phyloP scores from a whole-genome alignment of 2,329 filamentous ascomycete species.

The Paraphaeosphaeria sporulosa region DNA sequence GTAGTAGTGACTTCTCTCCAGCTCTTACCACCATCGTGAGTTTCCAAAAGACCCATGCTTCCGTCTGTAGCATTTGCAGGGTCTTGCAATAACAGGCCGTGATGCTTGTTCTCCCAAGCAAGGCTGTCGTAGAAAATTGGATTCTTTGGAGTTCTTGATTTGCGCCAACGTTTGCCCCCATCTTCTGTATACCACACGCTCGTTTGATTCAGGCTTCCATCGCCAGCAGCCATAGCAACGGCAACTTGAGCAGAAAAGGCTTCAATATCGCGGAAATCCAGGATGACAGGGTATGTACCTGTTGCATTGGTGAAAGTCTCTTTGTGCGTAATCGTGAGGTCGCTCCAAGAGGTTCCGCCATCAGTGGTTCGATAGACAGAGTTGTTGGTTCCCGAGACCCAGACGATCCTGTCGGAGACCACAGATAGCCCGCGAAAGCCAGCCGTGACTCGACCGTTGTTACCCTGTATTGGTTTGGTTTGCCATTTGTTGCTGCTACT shows the following conservation, averaged over 20 bases:
- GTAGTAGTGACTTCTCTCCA: constrained; percentile 2
- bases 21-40: constrained; percentile 1
- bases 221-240: constrained; percentile 8
- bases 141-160: constrained; percentile 1
- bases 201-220: constrained; percentile 1
- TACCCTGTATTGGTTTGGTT: neutral
- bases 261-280: constrained; percentile 8
- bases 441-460: neutral
- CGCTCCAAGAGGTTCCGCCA: constrained; percentile 2
- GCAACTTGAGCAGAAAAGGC: constrained; percentile 4
- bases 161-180: constrained; percentile 7
- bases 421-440: constrained; percentile 8
- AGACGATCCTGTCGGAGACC: neutral
- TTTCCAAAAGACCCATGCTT: constrained; percentile 2
- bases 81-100: constrained; percentile 4
- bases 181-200: constrained; percentile 7
- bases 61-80: neutral
- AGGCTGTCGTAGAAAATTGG: constrained; percentile 8
- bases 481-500: constrained; percentile 5
- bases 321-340: neutral
- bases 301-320: constrained; percentile 8
- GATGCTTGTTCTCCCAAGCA: constrained; percentile 5
- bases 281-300: constrained; percentile 3
- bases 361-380: constrained; percentile 8
- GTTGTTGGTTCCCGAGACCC: constrained; percentile 8